Base-by-base conservation (phyloP, 1,284 basidiomycete genomes). In the Heimioporus retisporus region DNA sequence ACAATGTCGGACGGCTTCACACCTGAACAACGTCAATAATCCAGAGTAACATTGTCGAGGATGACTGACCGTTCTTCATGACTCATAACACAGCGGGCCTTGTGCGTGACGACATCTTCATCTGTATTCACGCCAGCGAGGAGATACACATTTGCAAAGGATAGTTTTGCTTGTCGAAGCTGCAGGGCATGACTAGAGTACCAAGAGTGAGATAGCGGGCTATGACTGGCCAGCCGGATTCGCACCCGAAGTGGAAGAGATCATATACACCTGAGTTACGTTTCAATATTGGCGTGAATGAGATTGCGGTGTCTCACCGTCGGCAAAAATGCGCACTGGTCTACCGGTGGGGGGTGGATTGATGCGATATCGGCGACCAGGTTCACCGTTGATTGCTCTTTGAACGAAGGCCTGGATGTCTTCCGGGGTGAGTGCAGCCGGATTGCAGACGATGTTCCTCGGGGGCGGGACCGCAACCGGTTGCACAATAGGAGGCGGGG, bases 291-390 rank as follows among this genome's bases (percentile, higher is more conserved):
- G 23, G 35, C n/a, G 48, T 56, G 61, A 43, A 60, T 2, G 55
- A 28, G 31, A 28, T 43, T 11, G 53, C 64, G 46, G 71, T 71
- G 3, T 28, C 81, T 72, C 73, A 85, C 94, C 97, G 81, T 99
- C 98, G 2, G 98, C 97, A 75, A 98, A 99, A 55, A 99, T 88
- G 66, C 97, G 88, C 21, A 98, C 89, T 1, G 96, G 95, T 61
- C 97, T 85, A 65, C 87, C 91, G 18, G 82, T 82, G 2, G 96
- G 94, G 0, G 97, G 96, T 43, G 87, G 82, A 71, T 95, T 97
- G 76, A 97, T 96, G 78, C 87, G 92, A 84, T 97, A 99, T 69
- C 83, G 82, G 66, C 93, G 85, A 71, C 82, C 79, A 6, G 81
- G 69, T 56, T 89, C 89, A 63, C 91, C 93, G 23, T 89, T 85